Evolutionary conservation across 345 rosid species (phyloP).

Genomic region (Boechera stricta): DNA sequence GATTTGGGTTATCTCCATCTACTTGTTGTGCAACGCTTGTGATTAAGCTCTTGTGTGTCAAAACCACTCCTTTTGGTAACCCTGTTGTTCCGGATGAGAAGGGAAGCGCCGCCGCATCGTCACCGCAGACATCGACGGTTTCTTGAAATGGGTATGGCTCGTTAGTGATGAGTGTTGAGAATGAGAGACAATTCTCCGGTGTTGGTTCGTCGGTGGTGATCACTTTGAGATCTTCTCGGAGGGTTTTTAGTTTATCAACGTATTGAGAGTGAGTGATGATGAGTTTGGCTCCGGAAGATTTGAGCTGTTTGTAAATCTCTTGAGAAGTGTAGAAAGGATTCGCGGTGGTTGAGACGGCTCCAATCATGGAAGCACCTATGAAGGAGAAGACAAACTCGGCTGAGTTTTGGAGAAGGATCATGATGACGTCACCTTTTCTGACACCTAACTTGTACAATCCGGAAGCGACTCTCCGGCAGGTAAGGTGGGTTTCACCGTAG

Average conservation of each 20-base stretch:
- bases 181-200: constrained; percentile 70
- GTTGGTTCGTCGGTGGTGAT: constrained; percentile 65
- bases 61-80: constrained; percentile 82
- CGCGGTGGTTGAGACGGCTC: constrained; percentile 80
- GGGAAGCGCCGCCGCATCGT: constrained; percentile 78
- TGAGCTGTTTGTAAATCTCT: constrained; percentile 73
- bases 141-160: constrained; percentile 40
- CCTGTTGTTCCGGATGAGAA: constrained; percentile 97
- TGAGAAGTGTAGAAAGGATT: constrained; percentile 84
- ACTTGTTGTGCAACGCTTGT: constrained; percentile 97
- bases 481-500: constrained; percentile 61
- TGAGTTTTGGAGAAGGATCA: constrained; percentile 84
- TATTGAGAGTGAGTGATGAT: constrained; percentile 72
- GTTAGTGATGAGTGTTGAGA: constrained; percentile 57
- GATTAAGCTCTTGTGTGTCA: constrained; percentile 79
- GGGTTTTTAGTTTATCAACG: constrained; percentile 59
- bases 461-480: constrained; percentile 57
- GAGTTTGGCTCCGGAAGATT: constrained; percentile 58
- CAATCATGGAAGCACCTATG: constrained; percentile 89
- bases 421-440: constrained; percentile 76
- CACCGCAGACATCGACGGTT: constrained; percentile 45
- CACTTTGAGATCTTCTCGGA: constrained; percentile 56
- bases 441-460: constrained; percentile 68
- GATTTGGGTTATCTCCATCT: constrained; percentile 90
- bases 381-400: constrained; percentile 84